Base-by-base conservation (phyloP, 768 basidiomycete species). In the Amyloporia xantha region DNA sequence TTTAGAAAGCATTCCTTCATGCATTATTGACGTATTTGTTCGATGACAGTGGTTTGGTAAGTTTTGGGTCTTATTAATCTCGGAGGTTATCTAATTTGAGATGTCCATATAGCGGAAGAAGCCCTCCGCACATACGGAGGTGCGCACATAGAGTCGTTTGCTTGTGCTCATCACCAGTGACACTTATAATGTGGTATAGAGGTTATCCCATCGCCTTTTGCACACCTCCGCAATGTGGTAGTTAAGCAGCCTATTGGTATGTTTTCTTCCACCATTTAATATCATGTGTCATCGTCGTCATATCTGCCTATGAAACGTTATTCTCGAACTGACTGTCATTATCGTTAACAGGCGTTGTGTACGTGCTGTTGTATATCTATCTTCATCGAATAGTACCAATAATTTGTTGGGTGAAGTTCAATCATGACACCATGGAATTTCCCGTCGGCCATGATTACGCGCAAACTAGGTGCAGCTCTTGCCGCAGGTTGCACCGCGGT, bases 401-500 rank as follows among this genome's bases (percentile, higher is more conserved):
- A n/a, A n/a, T n/a, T 6, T 15, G 23, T 7, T 23, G 6, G 2
- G 28, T 28, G 33, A 54, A 91, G 88, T 7, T 83, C 84, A 5
- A 87, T 91, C 54, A 55, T 90, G 36, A 89, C 87, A 1, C 87
- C 87, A 28, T 89, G 88, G 90, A 93, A 96, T 67, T 97, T 96
- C 71, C 94, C 94, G 2, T 91, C 87, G 21, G 90, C 91, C 0
- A 94, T 94, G 91, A 87, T 91, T 19, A 86, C 87, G 1, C 84
- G 91, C n/a, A 94, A 94, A 66, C 70, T 92, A 13, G 90, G 81
- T 23, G 81, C 91, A 24, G 91, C 90, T 20, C 77, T 98, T 13
- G 95, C 94, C 1, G 92, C 92, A 13, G 96, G 96, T n/a, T 97
- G 95, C 63, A 96, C 95, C 0, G 77, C 84, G 0, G 93, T 99